Conservation (phyloP, 2,329 filamentous ascomycete species). For the Fusarium nygamai region DNA sequence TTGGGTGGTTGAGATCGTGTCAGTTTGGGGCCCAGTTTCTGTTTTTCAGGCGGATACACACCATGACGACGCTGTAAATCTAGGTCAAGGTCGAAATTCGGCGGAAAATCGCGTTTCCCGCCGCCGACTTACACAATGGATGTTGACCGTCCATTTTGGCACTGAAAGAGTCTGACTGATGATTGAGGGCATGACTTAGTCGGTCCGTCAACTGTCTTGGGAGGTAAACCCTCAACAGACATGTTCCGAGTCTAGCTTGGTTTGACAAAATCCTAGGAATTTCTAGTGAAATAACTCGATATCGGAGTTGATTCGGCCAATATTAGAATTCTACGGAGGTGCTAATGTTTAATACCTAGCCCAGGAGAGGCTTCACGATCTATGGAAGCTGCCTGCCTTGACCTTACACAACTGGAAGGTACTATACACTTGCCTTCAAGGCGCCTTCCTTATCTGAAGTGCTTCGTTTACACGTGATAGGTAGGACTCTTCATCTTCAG, state of each 20-base stretch:
- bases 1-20: slow-evolving; percentile 7
- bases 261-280: background rate
- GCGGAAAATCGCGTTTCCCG: slow-evolving; percentile 1
- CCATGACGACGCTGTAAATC: background rate
- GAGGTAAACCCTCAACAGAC: background rate
- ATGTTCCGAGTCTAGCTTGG: background rate
- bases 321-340: background rate
- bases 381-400: background rate
- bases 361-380: background rate
- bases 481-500: background rate
- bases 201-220: background rate
- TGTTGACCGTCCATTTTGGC: background rate
- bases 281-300: background rate
- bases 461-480: background rate
- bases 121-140: background rate
- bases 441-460: slow-evolving; percentile 9
- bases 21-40: background rate
- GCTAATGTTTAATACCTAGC: background rate
- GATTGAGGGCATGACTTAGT: background rate
- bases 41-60: background rate
- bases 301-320: slow-evolving; percentile 7
- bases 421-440: background rate
- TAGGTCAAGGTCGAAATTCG: background rate
- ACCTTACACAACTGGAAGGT: slow-evolving; percentile 13
- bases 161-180: no score